Conservation (phyloP, 352 stramenopile species). For the Phytophthora kernoviae region DNA sequence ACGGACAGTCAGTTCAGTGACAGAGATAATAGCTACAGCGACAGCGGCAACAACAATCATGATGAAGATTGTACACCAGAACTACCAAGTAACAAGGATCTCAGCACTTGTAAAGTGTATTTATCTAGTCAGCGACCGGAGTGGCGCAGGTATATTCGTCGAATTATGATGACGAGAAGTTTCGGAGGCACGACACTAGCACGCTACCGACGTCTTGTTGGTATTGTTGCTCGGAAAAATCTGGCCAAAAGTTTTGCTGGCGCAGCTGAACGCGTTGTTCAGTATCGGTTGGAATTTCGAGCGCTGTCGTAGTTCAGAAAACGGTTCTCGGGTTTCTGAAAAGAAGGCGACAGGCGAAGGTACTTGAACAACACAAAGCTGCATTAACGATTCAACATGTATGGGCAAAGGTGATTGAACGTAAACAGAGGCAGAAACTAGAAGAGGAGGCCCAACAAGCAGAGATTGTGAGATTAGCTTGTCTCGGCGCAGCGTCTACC, state of each 20-base stretch:
- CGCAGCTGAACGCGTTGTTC: constrained; percentile 22
- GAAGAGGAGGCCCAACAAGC: constrained; percentile 6
- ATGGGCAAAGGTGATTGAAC: constrained; percentile 10
- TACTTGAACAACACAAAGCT: constrained; percentile 8
- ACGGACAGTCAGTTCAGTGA: constrained; percentile 1
- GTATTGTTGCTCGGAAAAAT: constrained; percentile 33
- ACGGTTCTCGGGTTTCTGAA: constrained; percentile 22
- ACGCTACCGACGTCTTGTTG: constrained; percentile 44
- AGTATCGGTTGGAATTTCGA: constrained; percentile 24
- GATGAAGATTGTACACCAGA: constrained; percentile 8
- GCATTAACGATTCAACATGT: constrained; percentile 15
- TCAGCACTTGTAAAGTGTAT: constrained; percentile 16
- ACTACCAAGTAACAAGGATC: constrained; percentile 9
- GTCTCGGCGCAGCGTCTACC: neutral
- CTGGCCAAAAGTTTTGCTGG: constrained; percentile 21
- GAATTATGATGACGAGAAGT: constrained; percentile 27
- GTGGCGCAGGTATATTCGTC: constrained; percentile 26
- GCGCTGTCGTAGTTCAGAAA: constrained; percentile 18
- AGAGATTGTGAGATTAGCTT: constrained; percentile 7
- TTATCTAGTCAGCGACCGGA: constrained; percentile 13
- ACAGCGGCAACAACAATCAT: constrained; percentile 2
- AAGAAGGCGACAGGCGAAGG: constrained; percentile 16
- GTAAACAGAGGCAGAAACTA: constrained; percentile 6
- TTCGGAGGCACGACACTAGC: constrained; percentile 41
- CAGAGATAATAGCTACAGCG: constrained; percentile 3